Conservation (phyloP, 1,284 basidiomycete genomes). For the Mrakiaceae sp. region DNA sequence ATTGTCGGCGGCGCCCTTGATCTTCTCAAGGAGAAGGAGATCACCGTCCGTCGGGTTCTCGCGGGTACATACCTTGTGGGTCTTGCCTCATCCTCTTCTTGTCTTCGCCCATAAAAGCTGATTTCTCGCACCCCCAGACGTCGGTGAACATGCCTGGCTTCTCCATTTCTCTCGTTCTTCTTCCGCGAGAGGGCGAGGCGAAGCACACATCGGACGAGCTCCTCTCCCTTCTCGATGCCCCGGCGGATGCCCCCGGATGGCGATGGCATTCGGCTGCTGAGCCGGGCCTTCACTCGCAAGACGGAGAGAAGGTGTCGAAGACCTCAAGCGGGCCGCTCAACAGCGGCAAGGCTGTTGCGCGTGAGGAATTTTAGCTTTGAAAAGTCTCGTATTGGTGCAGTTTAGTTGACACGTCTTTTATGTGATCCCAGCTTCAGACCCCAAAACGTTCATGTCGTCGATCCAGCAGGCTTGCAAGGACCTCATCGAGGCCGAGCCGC, state of each 20-base stretch:
- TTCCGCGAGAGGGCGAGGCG: slow-evolving; percentile 44
- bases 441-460: slow-evolving; percentile 42
- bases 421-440: background rate
- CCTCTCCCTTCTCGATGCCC: slow-evolving; percentile 64
- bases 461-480: slow-evolving; percentile 56
- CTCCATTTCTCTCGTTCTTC: slow-evolving; percentile 71
- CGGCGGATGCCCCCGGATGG: slow-evolving; percentile 69
- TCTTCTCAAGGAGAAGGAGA: slow-evolving; percentile 36
- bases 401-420: background rate
- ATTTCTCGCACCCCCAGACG: slow-evolving; percentile 41
- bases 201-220: slow-evolving; percentile 42
- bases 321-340: slow-evolving; percentile 15
- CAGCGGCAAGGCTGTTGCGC: slow-evolving; percentile 26
- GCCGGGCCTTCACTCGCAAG: slow-evolving; percentile 23
- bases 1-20: slow-evolving; percentile 57
- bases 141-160: slow-evolving; percentile 92
- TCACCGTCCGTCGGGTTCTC: slow-evolving; percentile 53
- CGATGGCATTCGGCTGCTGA: slow-evolving; percentile 48
- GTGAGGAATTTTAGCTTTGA: slow-evolving; percentile 19
- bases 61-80: slow-evolving; percentile 72
- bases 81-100: background rate
- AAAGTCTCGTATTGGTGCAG: background rate
- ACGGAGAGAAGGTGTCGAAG: slow-evolving; percentile 19
- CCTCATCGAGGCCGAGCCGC: slow-evolving; percentile 65
- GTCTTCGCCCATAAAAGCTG: background rate